Evolutionary conservation across 305 asterid species (phyloP).

Genomic region (Fraxinus dipetala): DNA sequence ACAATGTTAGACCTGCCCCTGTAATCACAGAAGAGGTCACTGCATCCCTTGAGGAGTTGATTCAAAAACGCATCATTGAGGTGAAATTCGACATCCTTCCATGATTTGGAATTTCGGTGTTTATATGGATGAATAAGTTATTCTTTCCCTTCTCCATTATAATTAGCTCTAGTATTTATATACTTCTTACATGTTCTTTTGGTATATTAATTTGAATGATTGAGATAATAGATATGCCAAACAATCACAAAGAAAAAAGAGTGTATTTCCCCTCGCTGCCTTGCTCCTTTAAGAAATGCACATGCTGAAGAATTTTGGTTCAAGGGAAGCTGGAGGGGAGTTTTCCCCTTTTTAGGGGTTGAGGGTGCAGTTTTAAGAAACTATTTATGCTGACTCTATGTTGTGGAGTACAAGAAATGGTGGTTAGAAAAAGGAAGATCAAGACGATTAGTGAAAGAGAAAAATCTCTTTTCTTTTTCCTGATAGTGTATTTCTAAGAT

Average conservation of each 20-base stretch:
- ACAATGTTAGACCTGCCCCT: conserved; percentile 66
- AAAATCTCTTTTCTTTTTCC: background rate
- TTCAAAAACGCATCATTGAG: conserved; percentile 74
- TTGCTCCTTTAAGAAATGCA: background rate
- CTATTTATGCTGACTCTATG: background rate
- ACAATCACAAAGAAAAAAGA: background rate
- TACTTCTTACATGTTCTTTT: background rate
- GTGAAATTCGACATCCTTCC: conserved; percentile 35
- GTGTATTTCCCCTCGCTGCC: background rate
- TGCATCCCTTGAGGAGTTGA: conserved; percentile 78
- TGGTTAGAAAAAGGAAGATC: background rate
- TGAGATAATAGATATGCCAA: background rate
- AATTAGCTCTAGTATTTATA: background rate
- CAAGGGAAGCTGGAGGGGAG: background rate
- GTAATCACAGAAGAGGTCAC: conserved; percentile 65
- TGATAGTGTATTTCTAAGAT: conserved; percentile 5
- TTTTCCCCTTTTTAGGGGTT: background rate
- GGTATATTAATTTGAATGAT: background rate
- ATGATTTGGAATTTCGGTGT: background rate
- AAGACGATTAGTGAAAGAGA: background rate
- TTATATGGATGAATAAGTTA: background rate
- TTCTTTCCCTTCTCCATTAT: background rate
- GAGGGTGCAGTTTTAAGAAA: background rate
- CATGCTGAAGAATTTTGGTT: background rate
- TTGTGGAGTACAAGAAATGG: background rate